A percentile compares a stretch with the other conserved stretches of the same genome.
Evolutionary conservation across 345 rosid species (phyloP).

Genomic region (Citrus maxima): DNA sequence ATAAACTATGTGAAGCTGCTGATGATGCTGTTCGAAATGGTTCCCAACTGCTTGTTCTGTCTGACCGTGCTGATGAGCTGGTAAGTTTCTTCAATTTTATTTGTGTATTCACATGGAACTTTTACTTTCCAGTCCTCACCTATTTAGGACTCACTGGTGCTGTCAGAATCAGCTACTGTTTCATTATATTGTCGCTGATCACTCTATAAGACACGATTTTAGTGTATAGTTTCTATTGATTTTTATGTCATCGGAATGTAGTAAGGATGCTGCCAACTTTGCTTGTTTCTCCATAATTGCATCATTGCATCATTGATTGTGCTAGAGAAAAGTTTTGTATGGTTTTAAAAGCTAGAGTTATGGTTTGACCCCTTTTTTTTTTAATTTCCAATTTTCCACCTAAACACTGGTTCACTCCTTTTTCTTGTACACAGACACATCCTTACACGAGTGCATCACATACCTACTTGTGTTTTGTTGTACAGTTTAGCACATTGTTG

Average conservation of each 20-base stretch:
- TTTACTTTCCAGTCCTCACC: background rate
- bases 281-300: background rate
- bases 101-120: background rate
- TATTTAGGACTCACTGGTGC: background rate
- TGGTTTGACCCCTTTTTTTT: background rate
- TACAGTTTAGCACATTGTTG: background rate
- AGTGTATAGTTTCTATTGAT: background rate
- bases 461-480: background rate
- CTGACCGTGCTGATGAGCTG: constrained; percentile 74
- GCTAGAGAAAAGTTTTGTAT: background rate
- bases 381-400: background rate
- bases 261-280: background rate
- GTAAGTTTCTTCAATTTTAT: constrained; percentile 34
- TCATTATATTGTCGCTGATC: background rate
- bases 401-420: background rate
- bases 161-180: background rate
- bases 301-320: background rate
- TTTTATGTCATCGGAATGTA: background rate
- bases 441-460: no score
- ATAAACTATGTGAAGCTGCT: constrained; percentile 86
- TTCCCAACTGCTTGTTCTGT: constrained; percentile 87
- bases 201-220: background rate
- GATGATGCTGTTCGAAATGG: constrained; percentile 98
- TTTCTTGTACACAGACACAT: background rate
- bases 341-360: background rate